Evolutionary conservation across 352 stramenopile species (phyloP).

Genomic region (Hyaloperonospora brassicae): DNA sequence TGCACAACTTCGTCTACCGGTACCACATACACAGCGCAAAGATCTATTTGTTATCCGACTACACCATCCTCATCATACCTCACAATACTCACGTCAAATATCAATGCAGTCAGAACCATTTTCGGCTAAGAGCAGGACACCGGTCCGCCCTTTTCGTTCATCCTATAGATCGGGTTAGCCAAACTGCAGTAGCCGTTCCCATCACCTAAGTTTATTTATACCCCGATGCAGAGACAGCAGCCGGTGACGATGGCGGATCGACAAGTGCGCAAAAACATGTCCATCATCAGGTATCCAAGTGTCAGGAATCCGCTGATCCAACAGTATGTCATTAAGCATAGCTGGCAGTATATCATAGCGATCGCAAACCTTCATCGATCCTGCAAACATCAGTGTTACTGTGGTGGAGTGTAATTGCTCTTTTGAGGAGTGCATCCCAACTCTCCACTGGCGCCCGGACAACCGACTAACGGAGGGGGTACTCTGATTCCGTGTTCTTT

Average conservation of each 20-base stretch:
- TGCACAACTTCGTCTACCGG: constrained; percentile 60
- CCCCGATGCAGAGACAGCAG: constrained; percentile 74
- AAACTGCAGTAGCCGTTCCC: constrained; percentile 53
- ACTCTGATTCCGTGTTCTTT: too few relatives aligned
- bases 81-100: constrained; percentile 62
- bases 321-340: constrained; percentile 77
- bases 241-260: constrained; percentile 60
- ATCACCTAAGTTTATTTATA: constrained; percentile 73
- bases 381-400: constrained; percentile 51
- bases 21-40: neutral
- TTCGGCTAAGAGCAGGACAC: constrained; percentile 86
- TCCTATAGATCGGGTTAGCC: constrained; percentile 79
- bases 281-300: constrained; percentile 66
- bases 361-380: constrained; percentile 72
- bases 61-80: neutral
- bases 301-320: constrained; percentile 71
- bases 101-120: constrained; percentile 75
- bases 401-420: too few relatives aligned
- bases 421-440: too few relatives aligned
- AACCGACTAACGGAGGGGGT: too few relatives aligned
- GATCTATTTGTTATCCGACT: constrained; percentile 1
- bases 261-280: constrained; percentile 68
- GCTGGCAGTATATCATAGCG: constrained; percentile 72
- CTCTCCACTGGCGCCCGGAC: too few relatives aligned
- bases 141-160: constrained; percentile 82